A percentile compares a stretch with the other conserved stretches of the same genome.
phyloP scores from a whole-genome alignment of 257 asterid genomes.

The Nicotiana benthamiana region DNA sequence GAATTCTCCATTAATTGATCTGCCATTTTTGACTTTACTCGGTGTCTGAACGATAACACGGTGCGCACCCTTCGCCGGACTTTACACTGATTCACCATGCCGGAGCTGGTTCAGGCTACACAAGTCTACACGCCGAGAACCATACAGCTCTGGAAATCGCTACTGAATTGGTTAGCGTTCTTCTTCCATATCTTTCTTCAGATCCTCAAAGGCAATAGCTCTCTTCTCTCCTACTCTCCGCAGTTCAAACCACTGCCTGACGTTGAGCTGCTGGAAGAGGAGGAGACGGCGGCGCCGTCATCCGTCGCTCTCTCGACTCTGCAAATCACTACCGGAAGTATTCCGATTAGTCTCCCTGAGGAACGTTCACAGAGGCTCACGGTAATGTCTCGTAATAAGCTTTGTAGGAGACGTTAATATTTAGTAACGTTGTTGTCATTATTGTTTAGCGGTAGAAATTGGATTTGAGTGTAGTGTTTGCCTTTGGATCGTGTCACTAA shows the following conservation, averaged over 20 bases:
- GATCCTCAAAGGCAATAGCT: conserved; percentile 66
- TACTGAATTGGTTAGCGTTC: conserved; percentile 74
- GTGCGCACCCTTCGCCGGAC: not conserved
- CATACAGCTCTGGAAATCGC: conserved; percentile 71
- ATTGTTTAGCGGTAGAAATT: not conserved
- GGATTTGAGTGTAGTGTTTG: not conserved
- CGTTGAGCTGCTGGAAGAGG: conserved; percentile 48
- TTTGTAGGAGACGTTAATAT: not conserved
- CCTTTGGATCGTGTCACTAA: not conserved
- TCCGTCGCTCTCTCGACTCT: conserved; percentile 10
- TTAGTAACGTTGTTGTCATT: not conserved
- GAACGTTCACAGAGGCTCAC: conserved; percentile 22
- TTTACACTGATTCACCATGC: conserved; percentile 28
- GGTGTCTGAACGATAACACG: not conserved
- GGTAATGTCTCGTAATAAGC: conserved; percentile 11
- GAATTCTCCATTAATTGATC: not conserved
- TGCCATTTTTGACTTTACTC: not conserved
- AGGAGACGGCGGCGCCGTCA: conserved; percentile 20
- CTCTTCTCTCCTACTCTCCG: conserved; percentile 38
- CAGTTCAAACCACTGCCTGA: conserved; percentile 62
- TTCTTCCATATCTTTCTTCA: conserved; percentile 86
- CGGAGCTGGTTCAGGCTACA: conserved; percentile 65
- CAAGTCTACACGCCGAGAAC: conserved; percentile 82
- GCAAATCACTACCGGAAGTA: conserved; percentile 1
- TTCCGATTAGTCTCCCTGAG: not conserved